Evolutionary conservation across 148 eudicot genomes (phyloP).

Genomic region (Oxyria digyna): DNA sequence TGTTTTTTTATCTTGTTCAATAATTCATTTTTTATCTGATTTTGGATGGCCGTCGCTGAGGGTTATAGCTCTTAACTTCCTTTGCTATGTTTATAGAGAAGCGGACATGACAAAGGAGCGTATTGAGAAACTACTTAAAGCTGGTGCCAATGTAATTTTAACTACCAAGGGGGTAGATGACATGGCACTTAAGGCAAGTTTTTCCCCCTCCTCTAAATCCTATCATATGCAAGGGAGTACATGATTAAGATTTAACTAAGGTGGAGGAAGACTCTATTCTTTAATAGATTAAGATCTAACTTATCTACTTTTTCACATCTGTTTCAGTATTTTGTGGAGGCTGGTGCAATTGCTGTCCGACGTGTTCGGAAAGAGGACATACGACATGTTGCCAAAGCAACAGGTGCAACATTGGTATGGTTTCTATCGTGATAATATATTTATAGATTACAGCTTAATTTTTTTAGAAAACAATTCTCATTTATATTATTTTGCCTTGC

Average conservation of each 20-base stretch:
- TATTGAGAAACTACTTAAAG: conserved; percentile 81
- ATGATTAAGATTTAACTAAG: not conserved
- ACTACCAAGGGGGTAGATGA: conserved; percentile 98
- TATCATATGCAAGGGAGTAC: not conserved
- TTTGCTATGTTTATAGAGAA: conserved; percentile 41
- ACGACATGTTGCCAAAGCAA: conserved; percentile 98
- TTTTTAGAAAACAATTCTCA: not conserved
- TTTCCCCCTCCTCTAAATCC: not conserved
- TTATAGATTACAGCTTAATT: not conserved
- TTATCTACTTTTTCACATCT: not conserved
- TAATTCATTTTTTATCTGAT: not conserved
- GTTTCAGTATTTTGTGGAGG: conserved; percentile 88
- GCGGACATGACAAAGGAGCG: conserved; percentile 98
- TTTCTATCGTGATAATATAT: not conserved
- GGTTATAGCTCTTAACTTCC: not conserved
- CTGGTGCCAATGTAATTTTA: conserved; percentile 90
- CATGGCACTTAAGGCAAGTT: conserved; percentile 95
- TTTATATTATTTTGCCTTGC: not conserved
- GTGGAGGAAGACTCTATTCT: not conserved
- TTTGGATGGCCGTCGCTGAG: not conserved
- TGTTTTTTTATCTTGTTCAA: not conserved
- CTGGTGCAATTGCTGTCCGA: conserved; percentile 96
- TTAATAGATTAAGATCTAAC: not conserved
- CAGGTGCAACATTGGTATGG: conserved; percentile 91
- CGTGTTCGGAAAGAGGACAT: conserved; percentile 92